Evolutionary conservation across 257 asterid species (phyloP).

Genomic region (Nicotiana attenuata): DNA sequence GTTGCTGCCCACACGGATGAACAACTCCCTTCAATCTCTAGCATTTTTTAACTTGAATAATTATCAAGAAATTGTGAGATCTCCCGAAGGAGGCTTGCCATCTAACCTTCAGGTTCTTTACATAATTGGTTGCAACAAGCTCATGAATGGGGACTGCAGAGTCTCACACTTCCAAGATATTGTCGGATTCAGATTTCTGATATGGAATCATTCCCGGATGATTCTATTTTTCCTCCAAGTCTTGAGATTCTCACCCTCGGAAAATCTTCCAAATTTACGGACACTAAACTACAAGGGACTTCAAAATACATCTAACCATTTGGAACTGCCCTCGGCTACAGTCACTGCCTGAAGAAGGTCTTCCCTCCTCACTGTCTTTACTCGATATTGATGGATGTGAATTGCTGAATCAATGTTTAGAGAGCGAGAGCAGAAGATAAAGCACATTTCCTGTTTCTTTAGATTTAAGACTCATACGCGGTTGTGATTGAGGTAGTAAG

Average conservation of each 20-base stretch:
- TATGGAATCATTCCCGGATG: not conserved
- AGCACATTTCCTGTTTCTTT: not conserved
- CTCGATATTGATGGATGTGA: not conserved
- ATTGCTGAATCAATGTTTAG: not conserved
- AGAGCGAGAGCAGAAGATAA: constrained; percentile 4
- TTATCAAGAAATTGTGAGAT: constrained; percentile 1
- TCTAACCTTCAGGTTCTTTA: not conserved
- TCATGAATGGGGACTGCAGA: constrained; percentile 3
- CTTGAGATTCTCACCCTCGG: not conserved
- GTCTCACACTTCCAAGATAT: not conserved
- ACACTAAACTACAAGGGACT: not conserved
- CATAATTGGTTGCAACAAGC: not conserved
- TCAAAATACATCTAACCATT: not conserved
- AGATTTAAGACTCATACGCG: not conserved
- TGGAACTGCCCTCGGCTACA: constrained; percentile 5
- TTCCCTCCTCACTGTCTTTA: not conserved
- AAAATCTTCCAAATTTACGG: not conserved
- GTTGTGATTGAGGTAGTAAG: not conserved
- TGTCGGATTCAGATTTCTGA: not conserved
- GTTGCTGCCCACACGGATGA: constrained; percentile 1
- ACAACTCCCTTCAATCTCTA: constrained; percentile 6
- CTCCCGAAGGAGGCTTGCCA: constrained; percentile 2
- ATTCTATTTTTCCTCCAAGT: constrained; percentile 1
- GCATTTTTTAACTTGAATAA: not conserved
- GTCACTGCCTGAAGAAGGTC: constrained; percentile 2